Percentiles rank a stretch among this genome's conserved stretches.
Conservation (phyloP, 1,284 basidiomycete species). For the Thelephora terrestris region DNA sequence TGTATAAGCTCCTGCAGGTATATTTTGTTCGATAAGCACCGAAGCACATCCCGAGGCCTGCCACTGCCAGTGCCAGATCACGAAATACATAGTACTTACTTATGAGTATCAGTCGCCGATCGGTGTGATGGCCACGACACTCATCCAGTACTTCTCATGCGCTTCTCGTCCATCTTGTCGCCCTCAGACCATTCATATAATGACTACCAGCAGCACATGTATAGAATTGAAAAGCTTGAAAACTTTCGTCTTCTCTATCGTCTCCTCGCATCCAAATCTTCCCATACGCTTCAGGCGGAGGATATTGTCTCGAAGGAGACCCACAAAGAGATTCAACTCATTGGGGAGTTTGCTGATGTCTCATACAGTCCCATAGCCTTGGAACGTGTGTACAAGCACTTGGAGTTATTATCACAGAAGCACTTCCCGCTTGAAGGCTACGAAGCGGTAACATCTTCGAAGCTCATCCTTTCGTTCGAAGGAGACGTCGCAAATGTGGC, state of each 20-base stretch:
- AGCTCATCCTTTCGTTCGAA: conserved; percentile 27
- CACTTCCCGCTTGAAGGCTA: conserved; percentile 40
- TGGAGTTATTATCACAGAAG: conserved; percentile 26
- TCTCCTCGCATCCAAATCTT: conserved; percentile 33
- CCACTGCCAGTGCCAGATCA: too few species aligned
- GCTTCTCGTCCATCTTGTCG: too few species aligned
- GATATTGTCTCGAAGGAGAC: conserved; percentile 28
- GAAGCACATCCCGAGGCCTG: too few species aligned
- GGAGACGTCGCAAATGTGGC: conserved; percentile 32
- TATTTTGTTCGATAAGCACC: too few species aligned
- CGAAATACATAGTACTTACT: too few species aligned
- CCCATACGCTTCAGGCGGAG: conserved; percentile 26
- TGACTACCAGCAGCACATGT: conserved; percentile 29
- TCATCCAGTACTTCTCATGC: too few species aligned
- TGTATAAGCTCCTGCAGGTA: too few species aligned
- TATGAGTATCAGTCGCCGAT: too few species aligned
- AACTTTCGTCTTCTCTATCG: conserved; percentile 44
- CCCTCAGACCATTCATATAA: conserved; percentile 12
- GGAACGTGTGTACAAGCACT: conserved; percentile 31
- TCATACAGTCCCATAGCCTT: conserved; percentile 22
- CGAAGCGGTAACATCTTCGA: conserved; percentile 24
- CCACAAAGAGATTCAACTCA: conserved; percentile 28
- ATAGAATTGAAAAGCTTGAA: conserved; percentile 34
- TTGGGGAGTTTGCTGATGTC: conserved; percentile 45
- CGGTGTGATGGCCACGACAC: too few species aligned